These are phyloP conservation scores for Phytophthora syringae DNA, from an alignment of 352 stramenopile species.

Conservation along the genomic window DNA sequence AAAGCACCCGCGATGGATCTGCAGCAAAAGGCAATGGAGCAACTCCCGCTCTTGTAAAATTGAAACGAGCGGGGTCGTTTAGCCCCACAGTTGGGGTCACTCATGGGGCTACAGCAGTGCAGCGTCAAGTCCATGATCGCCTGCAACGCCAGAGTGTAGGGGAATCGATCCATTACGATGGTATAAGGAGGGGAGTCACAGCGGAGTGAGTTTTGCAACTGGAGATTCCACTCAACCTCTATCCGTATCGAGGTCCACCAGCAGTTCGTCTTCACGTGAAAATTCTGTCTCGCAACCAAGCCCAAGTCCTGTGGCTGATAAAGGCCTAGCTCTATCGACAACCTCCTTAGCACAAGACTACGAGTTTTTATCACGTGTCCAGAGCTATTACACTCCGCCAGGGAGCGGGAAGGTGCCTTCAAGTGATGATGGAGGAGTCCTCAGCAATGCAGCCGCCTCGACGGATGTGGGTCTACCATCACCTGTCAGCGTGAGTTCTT, in stretches of 20 bases:
- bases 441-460: not conserved
- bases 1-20: slow-evolving; percentile 16
- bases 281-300: slow-evolving; percentile 9
- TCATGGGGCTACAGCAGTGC: slow-evolving; percentile 32
- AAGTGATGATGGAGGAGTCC: slow-evolving; percentile 2
- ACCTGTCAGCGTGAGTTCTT: slow-evolving; percentile 22
- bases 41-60: slow-evolving; percentile 21
- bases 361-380: slow-evolving; percentile 30
- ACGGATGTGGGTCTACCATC: slow-evolving; percentile 16
- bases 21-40: slow-evolving; percentile 13
- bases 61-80: slow-evolving; percentile 29
- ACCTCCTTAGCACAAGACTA: slow-evolving; percentile 39
- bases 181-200: slow-evolving; percentile 33
- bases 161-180: slow-evolving; percentile 13
- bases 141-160: slow-evolving; percentile 34
- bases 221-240: slow-evolving; percentile 2
- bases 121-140: slow-evolving; percentile 37
- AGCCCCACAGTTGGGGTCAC: slow-evolving; percentile 28
- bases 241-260: slow-evolving; percentile 19
- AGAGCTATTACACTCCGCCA: slow-evolving; percentile 20
- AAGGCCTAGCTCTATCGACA: slow-evolving; percentile 16
- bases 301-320: slow-evolving; percentile 12
- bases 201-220: slow-evolving; percentile 16
- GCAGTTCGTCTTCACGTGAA: slow-evolving; percentile 17
- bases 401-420: slow-evolving; percentile 18